These are phyloP conservation scores for Salinomyces thailandicus DNA, from an alignment of 2,329 filamentous ascomycete species.

Conservation along the genomic window DNA sequence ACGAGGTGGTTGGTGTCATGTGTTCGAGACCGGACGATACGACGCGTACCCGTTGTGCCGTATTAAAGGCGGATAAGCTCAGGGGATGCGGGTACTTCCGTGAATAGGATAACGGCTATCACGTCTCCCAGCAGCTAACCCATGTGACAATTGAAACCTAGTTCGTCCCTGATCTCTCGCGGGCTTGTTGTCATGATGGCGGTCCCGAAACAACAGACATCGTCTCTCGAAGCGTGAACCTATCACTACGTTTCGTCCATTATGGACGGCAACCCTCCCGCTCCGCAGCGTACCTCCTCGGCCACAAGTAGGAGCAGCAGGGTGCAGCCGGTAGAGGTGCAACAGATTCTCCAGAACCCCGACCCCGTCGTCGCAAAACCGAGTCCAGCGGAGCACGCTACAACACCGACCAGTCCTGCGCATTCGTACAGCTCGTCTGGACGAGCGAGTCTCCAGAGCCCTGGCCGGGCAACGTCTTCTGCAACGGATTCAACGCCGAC, in stretches of 20 bases:
- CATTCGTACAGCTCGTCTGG: slow-evolving; percentile 6
- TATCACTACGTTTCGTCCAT: no score
- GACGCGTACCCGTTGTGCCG: no score
- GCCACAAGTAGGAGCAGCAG: neutral
- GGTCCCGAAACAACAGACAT: neutral
- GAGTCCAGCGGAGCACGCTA: slow-evolving; percentile 9
- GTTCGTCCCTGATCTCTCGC: neutral
- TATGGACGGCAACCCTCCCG: neutral
- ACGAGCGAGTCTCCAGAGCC: slow-evolving; percentile 17
- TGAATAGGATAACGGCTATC: no score
- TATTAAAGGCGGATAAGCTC: no score
- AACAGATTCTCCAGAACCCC: slow-evolving; percentile 4
- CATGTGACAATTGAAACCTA: no score
- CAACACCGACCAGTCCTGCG: slow-evolving; percentile 8
- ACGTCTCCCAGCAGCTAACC: no score
- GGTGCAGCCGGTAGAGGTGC: slow-evolving; percentile 8
- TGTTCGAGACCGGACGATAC: no score
- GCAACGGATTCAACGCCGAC: slow-evolving; percentile 12
- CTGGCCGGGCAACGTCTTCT: slow-evolving; percentile 16
- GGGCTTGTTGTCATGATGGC: neutral
- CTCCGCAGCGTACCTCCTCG: neutral
- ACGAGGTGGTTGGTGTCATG: no score
- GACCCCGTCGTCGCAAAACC: slow-evolving; percentile 6
- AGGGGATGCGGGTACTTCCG: no score
- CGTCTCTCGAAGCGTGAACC: neutral